Evolutionary conservation across 768 basidiomycete genomes (phyloP), one percentile per base, ranked within the genome.

Genomic region (Phanerodontia chrysosporium): DNA sequence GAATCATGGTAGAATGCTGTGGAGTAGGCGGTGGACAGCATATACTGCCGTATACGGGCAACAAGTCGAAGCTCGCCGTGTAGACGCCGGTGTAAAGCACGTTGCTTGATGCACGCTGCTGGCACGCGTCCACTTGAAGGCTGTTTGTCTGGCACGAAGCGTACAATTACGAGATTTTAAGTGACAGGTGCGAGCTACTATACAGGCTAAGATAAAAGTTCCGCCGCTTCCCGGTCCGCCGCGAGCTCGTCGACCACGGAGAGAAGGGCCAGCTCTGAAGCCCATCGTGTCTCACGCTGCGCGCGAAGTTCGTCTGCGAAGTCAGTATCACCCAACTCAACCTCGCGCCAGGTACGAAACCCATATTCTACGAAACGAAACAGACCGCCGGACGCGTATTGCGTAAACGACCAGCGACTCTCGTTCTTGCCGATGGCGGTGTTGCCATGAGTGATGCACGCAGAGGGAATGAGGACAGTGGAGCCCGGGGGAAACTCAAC

Each of bases 331-430:
- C n/a, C 27, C n/a, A 18, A 16, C 27, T 14, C 25, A 13, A 56
- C 35, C 2, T 28, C 12, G 18, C 29, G 18, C 55, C 55, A 45
- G 4, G 61, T 51, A 2, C 44, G 46, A 24, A 59, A 60, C 2
- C 55, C 62, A 42, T 46, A 39, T 1, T 53, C 45, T 2, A 63
- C 58, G 49, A 42, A 64, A 16, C 61, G 60, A 36, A 66, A 60
- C 2, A 67, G 35, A 0, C 57, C 56, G 4, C 66, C 66, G 0
- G 65, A 54, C 2, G 61, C 57, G 52, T 67, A 67, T 30, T 62
- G 63, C 6, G 65, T 66, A 25, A 67, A 55, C 0, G 65, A 64
- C 28, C 14, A 24, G 16, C 61, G 58, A 12, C 0, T n/a, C 21
- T 67, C 61, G 14, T 39, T 27, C 1, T 22, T 56, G 49, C 36